phyloP scores from a whole-genome alignment of 257 asterid genomes.

The Osmanthus fragrans region DNA sequence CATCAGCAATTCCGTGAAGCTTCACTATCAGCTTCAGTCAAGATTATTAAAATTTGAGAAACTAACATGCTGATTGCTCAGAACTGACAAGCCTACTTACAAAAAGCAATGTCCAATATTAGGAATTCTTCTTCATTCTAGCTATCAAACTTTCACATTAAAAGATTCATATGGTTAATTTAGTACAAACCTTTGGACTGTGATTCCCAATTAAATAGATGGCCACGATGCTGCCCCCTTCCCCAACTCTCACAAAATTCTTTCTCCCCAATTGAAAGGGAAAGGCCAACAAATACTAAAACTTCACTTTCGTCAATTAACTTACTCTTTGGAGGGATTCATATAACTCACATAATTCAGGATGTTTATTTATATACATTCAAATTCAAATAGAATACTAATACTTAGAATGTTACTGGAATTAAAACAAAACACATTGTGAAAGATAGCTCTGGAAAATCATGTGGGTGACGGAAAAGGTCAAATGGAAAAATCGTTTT shows the following conservation, averaged over 20 bases:
- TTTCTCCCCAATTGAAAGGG: not conserved
- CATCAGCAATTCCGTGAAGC: not conserved
- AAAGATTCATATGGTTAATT: no score
- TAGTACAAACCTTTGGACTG: not conserved
- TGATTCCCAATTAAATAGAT: no score
- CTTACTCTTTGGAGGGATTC: not conserved
- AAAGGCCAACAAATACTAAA: not conserved
- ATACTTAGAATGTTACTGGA: not conserved
- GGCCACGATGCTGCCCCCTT: not conserved
- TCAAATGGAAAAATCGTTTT: not conserved
- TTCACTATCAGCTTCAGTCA: not conserved
- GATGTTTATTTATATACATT: no score
- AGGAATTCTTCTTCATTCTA: not conserved
- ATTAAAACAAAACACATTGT: not conserved
- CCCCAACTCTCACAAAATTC: not conserved
- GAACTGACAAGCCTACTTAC: not conserved
- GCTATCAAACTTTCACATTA: not conserved
- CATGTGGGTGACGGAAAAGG: not conserved
- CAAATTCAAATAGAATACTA: not conserved
- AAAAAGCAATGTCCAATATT: not conserved
- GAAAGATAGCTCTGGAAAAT: not conserved
- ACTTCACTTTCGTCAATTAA: not conserved
- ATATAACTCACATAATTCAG: no score
- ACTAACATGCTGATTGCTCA: not conserved
- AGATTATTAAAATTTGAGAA: not conserved